Evolutionary conservation across 2,329 filamentous ascomycete species (phyloP).

Genomic region (Colletotrichum somersetense): DNA sequence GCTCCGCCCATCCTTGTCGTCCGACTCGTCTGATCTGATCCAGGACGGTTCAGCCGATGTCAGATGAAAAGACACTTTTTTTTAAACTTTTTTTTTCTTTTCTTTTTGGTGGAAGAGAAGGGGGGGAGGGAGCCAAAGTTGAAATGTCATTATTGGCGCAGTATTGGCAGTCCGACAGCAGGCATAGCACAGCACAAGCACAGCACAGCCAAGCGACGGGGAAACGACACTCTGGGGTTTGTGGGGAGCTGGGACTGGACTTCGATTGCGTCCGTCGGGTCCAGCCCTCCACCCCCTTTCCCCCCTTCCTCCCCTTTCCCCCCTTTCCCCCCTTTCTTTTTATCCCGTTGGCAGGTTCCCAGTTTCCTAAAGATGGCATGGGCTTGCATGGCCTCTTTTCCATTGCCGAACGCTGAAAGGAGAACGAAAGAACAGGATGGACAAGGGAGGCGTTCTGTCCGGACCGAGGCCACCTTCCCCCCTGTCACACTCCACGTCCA

Average conservation of each 20-base stretch:
- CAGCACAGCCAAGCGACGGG: background rate
- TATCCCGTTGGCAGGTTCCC: background rate
- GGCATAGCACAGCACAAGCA: no score
- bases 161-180: background rate
- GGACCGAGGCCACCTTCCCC: background rate
- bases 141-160: background rate
- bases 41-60: background rate
- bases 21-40: background rate
- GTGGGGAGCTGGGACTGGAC: background rate
- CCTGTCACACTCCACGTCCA: background rate
- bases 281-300: background rate
- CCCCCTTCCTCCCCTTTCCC: no score
- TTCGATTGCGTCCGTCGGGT: background rate
- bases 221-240: background rate
- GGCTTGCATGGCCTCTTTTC: background rate
- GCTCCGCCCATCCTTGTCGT: background rate
- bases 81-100: no score
- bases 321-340: no score
- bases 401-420: background rate
- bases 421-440: background rate
- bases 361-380: background rate
- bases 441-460: background rate
- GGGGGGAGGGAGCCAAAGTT: background rate
- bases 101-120: background rate
- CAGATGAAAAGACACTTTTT: background rate